These are phyloP conservation scores for Botrytis paeoniae DNA, from an alignment of 2,329 filamentous ascomycete species.

Conservation along the genomic window DNA sequence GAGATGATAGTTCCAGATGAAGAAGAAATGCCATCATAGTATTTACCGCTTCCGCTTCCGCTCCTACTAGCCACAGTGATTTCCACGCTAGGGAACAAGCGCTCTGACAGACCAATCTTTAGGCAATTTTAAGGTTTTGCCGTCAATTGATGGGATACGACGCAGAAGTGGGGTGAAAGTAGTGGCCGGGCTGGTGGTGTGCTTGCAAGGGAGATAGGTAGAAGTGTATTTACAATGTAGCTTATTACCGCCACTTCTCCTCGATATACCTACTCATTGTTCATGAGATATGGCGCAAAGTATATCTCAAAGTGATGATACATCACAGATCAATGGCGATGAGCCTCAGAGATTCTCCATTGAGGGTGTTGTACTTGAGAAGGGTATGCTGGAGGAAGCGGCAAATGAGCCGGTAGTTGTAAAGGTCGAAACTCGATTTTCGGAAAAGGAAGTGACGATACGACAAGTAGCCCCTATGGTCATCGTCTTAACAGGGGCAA, in stretches of 20 bases:
- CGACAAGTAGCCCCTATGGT: conserved; percentile 33
- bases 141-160: background rate
- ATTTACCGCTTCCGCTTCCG: background rate
- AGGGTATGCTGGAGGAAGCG: background rate
- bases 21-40: background rate
- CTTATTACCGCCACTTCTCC: background rate
- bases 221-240: background rate
- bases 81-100: background rate
- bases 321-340: background rate
- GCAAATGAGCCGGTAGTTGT: conserved; percentile 5
- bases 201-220: background rate
- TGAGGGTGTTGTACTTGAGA: conserved; percentile 3
- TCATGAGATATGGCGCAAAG: background rate
- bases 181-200: background rate
- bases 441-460: conserved; percentile 27
- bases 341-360: background rate
- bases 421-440: conserved; percentile 17
- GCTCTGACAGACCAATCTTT: background rate
- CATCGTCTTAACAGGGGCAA: conserved; percentile 30
- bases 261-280: background rate
- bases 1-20: background rate
- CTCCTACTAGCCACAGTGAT: background rate
- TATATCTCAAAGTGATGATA: background rate
- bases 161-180: background rate
- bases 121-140: background rate